Evolutionary conservation across 2,329 filamentous ascomycete species (phyloP), one percentile per base, ranked within the genome.

Genomic region (Cladosporium sp.): DNA sequence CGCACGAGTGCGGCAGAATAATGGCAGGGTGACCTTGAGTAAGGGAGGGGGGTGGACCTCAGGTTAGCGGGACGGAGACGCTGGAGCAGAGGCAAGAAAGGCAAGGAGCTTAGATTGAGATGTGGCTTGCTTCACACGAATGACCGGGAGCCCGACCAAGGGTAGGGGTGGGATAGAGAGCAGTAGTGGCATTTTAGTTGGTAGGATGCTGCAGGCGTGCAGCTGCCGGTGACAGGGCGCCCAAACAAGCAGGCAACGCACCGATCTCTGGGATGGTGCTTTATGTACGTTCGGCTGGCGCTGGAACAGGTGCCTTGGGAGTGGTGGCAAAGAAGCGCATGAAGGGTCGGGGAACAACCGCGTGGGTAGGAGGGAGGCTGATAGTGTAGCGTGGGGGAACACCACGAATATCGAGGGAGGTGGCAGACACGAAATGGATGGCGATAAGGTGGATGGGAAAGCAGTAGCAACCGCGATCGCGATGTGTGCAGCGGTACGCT

Each of bases 61-160:
- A 38, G 43, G 43, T 40, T 22, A 24, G 36, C 24, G 36, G 34
- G 24, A 40, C 2, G 18, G 24, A 19, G 36, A 39, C 39, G 44
- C 44, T 34, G 24, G 34, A 37, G 24, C 34, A 34, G 30, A 12
- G 30, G 39, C 24, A 18, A 48, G 45, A 15, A 18, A 41, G 20
- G 37, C 36, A 17, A 36, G 34, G 34, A 39, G 37, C 37, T 40
- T 12, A 34, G 45, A 48, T 48, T 37, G 45, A 48, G 29, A 48
- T 34, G 43, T 19, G 18, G 22, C 19, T 29, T 22, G 45, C 24
- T 40, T 48, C 45, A 24, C 29, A 48, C 43, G 38, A 36, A 27
- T 48, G 37, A 48, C 45, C 44, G 44, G 15, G 36, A 24, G 24
- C 36, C 12, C 45, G 18, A 27, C 15, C 45, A 18, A 30, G 43